Percentiles rank a stretch among this genome's conserved stretches.
Conservation (phyloP, 2,329 filamentous ascomycete species). For the Aureobasidium sp. region DNA sequence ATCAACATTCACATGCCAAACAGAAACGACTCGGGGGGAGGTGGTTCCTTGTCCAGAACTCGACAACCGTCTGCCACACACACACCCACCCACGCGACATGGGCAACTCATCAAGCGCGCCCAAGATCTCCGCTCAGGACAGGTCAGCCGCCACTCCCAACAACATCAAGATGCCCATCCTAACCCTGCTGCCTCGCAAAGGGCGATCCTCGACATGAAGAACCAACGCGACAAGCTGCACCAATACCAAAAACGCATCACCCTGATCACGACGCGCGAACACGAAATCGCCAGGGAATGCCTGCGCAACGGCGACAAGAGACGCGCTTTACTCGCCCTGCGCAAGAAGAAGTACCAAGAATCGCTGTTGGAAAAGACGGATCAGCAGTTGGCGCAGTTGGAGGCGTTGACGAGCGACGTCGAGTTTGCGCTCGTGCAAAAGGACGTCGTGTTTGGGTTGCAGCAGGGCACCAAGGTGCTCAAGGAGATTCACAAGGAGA, state of each 20-base stretch:
- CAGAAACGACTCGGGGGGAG: not conserved
- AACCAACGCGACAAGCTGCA: constrained; percentile 94
- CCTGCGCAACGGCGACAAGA: constrained; percentile 71
- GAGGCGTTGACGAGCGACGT: constrained; percentile 83
- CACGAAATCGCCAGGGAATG: constrained; percentile 80
- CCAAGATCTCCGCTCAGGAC: constrained; percentile 72
- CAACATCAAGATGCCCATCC: too few relatives aligned
- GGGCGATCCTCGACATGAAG: constrained; percentile 96
- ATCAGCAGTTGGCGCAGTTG: constrained; percentile 86
- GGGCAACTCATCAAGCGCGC: constrained; percentile 53
- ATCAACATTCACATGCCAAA: constrained; percentile 14
- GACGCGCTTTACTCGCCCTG: constrained; percentile 75
- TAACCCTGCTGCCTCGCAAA: constrained; percentile 37
- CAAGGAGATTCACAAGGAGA: constrained; percentile 86
- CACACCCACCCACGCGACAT: constrained; percentile 34
- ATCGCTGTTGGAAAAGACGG: constrained; percentile 77
- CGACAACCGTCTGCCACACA: not conserved
- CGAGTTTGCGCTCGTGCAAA: constrained; percentile 94
- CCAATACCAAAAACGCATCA: constrained; percentile 89
- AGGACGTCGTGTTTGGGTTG: constrained; percentile 87
- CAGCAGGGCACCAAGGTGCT: constrained; percentile 87
- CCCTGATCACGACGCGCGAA: constrained; percentile 76
- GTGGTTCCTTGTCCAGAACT: not conserved
- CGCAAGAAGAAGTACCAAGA: constrained; percentile 97
- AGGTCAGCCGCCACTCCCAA: constrained; percentile 53